Conservation (phyloP, 345 rosid genomes). For the Ailanthus altissimus region DNA sequence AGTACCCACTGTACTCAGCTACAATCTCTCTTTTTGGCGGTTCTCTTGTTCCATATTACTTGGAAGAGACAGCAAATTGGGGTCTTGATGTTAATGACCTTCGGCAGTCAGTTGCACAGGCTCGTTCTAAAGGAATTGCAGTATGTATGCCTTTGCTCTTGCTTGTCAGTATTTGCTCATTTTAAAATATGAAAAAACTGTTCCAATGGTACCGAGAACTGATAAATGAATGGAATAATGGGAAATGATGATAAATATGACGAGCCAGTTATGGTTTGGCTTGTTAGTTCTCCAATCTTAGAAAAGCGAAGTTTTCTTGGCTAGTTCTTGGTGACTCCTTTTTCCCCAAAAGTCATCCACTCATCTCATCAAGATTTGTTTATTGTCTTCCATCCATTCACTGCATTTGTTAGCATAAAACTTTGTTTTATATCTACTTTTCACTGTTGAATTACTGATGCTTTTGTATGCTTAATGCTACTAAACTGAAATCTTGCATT, state of each 20-base stretch:
- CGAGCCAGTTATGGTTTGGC: background rate
- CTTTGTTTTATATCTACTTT: constrained; percentile 1
- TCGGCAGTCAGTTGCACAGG: constrained; percentile 68
- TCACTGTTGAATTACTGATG: constrained; percentile 3
- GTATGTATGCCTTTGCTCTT: constrained; percentile 49
- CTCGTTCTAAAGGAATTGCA: constrained; percentile 79
- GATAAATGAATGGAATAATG: constrained; percentile 18
- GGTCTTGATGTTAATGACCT: constrained; percentile 90
- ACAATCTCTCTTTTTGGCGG: constrained; percentile 86
- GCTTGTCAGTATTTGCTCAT: constrained; percentile 8
- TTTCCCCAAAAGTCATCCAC: background rate
- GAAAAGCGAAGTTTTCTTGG: background rate
- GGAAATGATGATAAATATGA: background rate
- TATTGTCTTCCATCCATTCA: constrained; percentile 11
- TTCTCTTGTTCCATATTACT: constrained; percentile 87
- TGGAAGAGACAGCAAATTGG: constrained; percentile 97
- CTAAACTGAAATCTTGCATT: constrained; percentile 13
- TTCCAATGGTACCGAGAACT: constrained; percentile 1
- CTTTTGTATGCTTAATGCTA: background rate
- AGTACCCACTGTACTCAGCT: constrained; percentile 98
- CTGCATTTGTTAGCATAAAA: background rate
- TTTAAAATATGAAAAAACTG: constrained; percentile 15
- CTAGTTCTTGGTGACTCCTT: constrained; percentile 15
- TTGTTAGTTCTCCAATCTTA: background rate
- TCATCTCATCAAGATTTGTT: constrained; percentile 1